phyloP scores from a whole-genome alignment of 441 rosid genomes.

The Gossypium laxum region DNA sequence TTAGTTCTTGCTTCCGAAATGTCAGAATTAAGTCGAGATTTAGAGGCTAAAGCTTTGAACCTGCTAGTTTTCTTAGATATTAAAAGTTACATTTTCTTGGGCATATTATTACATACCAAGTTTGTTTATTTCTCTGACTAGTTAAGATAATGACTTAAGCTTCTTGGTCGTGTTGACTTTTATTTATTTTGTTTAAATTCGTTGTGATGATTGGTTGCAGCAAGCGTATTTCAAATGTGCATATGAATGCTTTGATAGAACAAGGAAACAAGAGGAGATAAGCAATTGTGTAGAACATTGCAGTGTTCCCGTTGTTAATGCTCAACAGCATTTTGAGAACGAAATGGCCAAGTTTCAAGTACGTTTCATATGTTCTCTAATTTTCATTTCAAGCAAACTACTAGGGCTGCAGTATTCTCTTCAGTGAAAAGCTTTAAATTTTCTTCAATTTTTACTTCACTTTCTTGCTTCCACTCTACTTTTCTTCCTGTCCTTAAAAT shows the following conservation, averaged over 20 bases:
- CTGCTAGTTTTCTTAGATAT: not conserved
- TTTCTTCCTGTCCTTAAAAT: not conserved
- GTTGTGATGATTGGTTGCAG: conserved; percentile 29
- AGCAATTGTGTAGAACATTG: conserved; percentile 62
- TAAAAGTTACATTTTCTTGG: not conserved
- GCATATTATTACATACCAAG: not conserved
- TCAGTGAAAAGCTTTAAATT: not conserved
- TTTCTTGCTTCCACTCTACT: not conserved
- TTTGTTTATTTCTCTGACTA: not conserved
- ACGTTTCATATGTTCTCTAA: conserved; percentile 11
- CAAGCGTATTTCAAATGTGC: conserved; percentile 88
- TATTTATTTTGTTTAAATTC: not conserved
- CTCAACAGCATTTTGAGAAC: conserved; percentile 58
- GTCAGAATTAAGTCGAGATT: not conserved
- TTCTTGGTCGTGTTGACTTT: not conserved
- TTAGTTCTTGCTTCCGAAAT: not conserved
- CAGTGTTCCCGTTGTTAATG: conserved; percentile 56
- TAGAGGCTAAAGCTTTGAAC: not conserved
- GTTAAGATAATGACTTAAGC: not conserved
- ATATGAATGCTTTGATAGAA: conserved; percentile 76
- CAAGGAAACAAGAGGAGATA: conserved; percentile 56
- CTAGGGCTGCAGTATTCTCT: not conserved
- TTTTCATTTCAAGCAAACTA: not conserved
- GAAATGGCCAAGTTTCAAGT: conserved; percentile 77
- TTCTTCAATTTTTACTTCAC: not conserved